phyloP scores from a whole-genome alignment of 441 rosid species.

The Pelargonium australe region DNA sequence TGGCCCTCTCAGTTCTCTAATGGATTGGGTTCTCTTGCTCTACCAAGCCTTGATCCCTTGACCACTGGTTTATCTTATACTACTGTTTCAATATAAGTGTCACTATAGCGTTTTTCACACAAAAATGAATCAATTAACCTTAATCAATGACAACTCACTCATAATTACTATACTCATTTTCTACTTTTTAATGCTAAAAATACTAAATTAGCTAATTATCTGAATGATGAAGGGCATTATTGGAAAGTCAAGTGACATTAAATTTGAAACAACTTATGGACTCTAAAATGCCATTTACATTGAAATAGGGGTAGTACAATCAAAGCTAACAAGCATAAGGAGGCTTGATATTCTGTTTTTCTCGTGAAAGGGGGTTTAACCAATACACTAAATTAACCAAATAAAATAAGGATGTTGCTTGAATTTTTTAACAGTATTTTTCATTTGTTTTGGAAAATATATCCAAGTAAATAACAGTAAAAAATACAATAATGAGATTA shows the following conservation, averaged over 20 bases:
- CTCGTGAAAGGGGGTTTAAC: background rate
- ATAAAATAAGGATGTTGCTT: background rate
- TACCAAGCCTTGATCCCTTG: background rate
- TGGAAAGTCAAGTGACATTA: no score
- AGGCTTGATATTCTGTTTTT: background rate
- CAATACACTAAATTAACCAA: background rate
- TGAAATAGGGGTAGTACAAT: background rate
- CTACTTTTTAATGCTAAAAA: no score
- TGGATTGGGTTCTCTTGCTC: background rate
- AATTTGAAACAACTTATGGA: no score
- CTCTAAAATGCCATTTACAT: no score
- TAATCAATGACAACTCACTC: no score
- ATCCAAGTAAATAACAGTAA: background rate
- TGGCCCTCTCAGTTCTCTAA: background rate
- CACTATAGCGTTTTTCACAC: no score
- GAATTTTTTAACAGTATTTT: background rate
- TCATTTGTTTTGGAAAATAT: background rate
- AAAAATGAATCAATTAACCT: no score
- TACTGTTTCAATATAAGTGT: no score
- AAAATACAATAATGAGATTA: background rate
- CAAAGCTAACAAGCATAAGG: background rate
- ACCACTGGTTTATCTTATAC: no score
- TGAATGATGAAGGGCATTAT: no score
- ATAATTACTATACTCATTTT: no score
- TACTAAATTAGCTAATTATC: no score